A percentile compares a stretch with the other conserved stretches of the same genome.
Conservation (phyloP, 176 grass and related monocot genomes). For the Musa troglodytarum region DNA sequence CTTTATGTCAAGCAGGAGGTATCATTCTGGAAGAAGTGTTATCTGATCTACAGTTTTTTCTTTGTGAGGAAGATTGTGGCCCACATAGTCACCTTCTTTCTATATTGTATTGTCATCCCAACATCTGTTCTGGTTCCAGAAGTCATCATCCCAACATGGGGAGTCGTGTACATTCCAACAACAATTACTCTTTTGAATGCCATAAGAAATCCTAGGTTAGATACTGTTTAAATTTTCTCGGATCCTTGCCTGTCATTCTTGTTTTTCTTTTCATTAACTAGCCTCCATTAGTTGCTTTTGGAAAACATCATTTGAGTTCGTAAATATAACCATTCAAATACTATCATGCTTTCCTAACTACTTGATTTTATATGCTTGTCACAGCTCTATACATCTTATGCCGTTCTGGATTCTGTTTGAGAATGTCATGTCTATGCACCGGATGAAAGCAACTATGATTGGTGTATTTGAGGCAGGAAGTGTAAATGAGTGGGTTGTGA, state of each 20-base stretch:
- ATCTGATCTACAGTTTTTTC: conserved; percentile 97
- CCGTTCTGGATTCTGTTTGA: conserved; percentile 97
- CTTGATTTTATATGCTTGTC: neutral
- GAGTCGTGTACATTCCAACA: conserved; percentile 73
- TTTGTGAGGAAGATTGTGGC: conserved; percentile 87
- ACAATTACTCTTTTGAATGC: conserved; percentile 76
- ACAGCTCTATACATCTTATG: conserved; percentile 70
- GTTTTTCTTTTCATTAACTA: neutral
- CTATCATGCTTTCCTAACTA: too few species aligned
- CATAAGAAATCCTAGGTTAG: conserved; percentile 72
- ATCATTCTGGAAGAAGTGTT: conserved; percentile 71
- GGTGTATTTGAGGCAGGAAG: conserved; percentile 69
- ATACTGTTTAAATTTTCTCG: neutral
- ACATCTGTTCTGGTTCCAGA: conserved; percentile 75
- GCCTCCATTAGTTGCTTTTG: neutral
- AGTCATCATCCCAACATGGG: conserved; percentile 69
- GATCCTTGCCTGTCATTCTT: neutral
- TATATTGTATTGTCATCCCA: conserved; percentile 83
- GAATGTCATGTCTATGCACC: conserved; percentile 97
- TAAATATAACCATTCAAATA: too few species aligned
- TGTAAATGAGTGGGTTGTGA: conserved; percentile 93
- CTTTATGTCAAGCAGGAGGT: conserved; percentile 52
- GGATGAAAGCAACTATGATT: conserved; percentile 68
- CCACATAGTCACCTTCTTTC: conserved; percentile 70
- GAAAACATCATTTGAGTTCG: too few species aligned